Percentiles rank a stretch among this genome's conserved stretches.
These are phyloP conservation scores for Psilocybe azurescens DNA, from an alignment of 768 basidiomycete species.

Conservation along the genomic window DNA sequence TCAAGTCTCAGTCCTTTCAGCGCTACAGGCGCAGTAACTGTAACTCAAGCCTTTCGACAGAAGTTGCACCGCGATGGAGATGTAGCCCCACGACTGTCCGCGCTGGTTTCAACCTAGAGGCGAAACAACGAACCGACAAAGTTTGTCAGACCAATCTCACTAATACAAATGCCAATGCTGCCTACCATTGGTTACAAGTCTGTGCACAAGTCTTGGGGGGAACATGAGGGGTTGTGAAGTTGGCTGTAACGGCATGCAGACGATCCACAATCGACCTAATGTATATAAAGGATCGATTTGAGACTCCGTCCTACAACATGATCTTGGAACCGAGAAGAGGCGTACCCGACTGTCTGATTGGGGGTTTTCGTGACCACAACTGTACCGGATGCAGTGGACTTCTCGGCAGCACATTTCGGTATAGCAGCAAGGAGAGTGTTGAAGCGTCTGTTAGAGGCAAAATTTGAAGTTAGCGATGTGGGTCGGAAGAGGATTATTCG, in stretches of 20 bases:
- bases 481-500: background rate
- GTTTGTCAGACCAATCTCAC: slow-evolving; percentile 2
- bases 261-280: slow-evolving; percentile 49
- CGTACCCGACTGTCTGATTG: slow-evolving; percentile 31
- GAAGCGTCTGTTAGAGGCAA: slow-evolving; percentile 4
- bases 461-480: background rate
- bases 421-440: slow-evolving; percentile 1
- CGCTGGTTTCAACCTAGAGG: slow-evolving; percentile 33
- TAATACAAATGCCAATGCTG: background rate
- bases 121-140: no score
- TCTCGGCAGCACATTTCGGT: slow-evolving; percentile 51
- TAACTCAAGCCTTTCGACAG: slow-evolving; percentile 13
- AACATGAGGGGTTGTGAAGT: slow-evolving; percentile 37
- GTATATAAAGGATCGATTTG: slow-evolving; percentile 2
- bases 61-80: slow-evolving; percentile 23
- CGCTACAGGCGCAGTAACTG: slow-evolving; percentile 1
- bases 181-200: slow-evolving; percentile 48
- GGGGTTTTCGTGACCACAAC: slow-evolving; percentile 42
- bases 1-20: background rate
- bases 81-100: slow-evolving; percentile 23
- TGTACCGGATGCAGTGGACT: slow-evolving; percentile 38
- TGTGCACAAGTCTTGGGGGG: slow-evolving; percentile 34
- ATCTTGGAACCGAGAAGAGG: slow-evolving; percentile 18
- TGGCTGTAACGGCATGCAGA: slow-evolving; percentile 48
- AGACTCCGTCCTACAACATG: background rate